Conservation (phyloP, 2,329 filamentous ascomycete genomes). For the Paraphaeosphaeria sporulosa region DNA sequence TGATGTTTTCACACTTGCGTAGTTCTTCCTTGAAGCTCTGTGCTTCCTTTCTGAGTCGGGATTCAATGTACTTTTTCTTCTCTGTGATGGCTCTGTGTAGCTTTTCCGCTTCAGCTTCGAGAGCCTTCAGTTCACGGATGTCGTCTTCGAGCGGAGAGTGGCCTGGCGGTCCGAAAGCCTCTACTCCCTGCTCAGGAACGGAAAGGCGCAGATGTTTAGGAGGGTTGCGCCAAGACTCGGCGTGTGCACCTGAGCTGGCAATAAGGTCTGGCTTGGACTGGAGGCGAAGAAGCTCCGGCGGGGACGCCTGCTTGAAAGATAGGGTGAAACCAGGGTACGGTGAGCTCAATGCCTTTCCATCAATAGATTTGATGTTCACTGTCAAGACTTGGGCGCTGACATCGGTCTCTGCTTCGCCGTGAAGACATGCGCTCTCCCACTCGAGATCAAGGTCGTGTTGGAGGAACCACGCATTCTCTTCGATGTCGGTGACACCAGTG, state of each 20-base stretch:
- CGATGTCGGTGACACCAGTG: slow-evolving; percentile 36
- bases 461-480: slow-evolving; percentile 43
- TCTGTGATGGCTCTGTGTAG: slow-evolving; percentile 48
- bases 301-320: slow-evolving; percentile 50
- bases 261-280: slow-evolving; percentile 42
- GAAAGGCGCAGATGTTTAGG: slow-evolving; percentile 43
- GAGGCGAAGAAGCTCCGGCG: slow-evolving; percentile 47
- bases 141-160: slow-evolving; percentile 46
- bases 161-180: slow-evolving; percentile 15
- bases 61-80: slow-evolving; percentile 46
- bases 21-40: slow-evolving; percentile 50
- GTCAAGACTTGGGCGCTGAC: slow-evolving; percentile 49
- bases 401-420: slow-evolving; percentile 34
- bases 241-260: slow-evolving; percentile 33
- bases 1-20: slow-evolving; percentile 52
- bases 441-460: slow-evolving; percentile 48
- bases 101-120: slow-evolving; percentile 49
- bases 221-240: slow-evolving; percentile 48
- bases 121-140: slow-evolving; percentile 50
- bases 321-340: slow-evolving; percentile 48
- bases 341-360: slow-evolving; percentile 40
- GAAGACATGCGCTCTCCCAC: slow-evolving; percentile 51
- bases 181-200: slow-evolving; percentile 19
- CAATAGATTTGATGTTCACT: slow-evolving; percentile 49
- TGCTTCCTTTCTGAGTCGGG: slow-evolving; percentile 38